Evolutionary conservation across 192 early-diverging fungal genomes (phyloP).

Genomic region (Chytriomyces hyalinus): DNA sequence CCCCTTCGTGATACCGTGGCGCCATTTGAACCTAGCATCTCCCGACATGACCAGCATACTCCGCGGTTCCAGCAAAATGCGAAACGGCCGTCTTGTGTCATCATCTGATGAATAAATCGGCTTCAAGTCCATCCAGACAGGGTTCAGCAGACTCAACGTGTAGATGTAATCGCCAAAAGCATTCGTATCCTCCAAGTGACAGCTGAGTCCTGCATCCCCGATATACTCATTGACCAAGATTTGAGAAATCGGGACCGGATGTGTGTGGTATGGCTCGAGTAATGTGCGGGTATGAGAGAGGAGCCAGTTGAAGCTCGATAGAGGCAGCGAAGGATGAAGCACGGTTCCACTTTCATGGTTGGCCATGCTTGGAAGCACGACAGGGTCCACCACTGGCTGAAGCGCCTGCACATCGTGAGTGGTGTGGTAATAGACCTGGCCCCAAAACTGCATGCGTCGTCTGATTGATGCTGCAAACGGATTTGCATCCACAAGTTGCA

Average conservation of each 20-base stretch:
- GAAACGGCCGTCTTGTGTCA: background rate
- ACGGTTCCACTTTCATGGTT: background rate
- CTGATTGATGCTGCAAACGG: background rate
- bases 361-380: background rate
- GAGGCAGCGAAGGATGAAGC: background rate
- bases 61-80: slow-evolving; percentile 33
- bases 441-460: slow-evolving; percentile 33
- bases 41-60: slow-evolving; percentile 35
- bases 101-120: slow-evolving; percentile 12
- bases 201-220: slow-evolving; percentile 26
- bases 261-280: background rate
- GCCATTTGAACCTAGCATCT: slow-evolving; percentile 34
- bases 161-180: slow-evolving; percentile 43
- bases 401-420: slow-evolving; percentile 30
- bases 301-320: slow-evolving; percentile 8
- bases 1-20: slow-evolving; percentile 42
- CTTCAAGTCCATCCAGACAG: slow-evolving; percentile 45
- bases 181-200: slow-evolving; percentile 41
- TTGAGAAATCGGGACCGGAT: slow-evolving; percentile 14
- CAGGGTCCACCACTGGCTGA: slow-evolving; percentile 24
- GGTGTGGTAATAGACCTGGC: slow-evolving; percentile 44
- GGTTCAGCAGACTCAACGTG: slow-evolving; percentile 37
- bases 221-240: slow-evolving; percentile 47
- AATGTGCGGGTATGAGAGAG: background rate
- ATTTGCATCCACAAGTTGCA: background rate